These are phyloP conservation scores for Chaetomium globosum DNA, from an alignment of 2,329 filamentous ascomycete species.

Conservation along the genomic window DNA sequence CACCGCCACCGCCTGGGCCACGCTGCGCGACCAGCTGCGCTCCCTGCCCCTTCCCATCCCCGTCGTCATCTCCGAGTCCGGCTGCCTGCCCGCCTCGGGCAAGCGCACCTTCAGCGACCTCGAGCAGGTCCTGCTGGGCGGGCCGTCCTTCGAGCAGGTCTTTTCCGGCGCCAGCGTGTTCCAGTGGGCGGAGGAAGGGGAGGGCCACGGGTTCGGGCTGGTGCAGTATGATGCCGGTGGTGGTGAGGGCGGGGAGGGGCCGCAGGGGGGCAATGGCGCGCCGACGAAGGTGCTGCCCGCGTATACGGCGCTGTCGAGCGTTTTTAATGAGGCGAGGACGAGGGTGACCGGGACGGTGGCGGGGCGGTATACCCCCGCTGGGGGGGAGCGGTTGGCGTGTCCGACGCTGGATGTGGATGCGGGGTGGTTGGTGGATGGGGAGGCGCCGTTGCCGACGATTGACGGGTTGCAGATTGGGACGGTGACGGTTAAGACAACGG, in stretches of 20 bases:
- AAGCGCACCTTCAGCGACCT: constrained; percentile 18
- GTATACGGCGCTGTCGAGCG: background rate
- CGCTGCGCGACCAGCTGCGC: background rate
- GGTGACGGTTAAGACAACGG: constrained; percentile 19
- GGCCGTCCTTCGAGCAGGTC: constrained; percentile 5
- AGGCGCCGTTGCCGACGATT: constrained; percentile 19
- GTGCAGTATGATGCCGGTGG: constrained; percentile 16
- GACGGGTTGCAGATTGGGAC: constrained; percentile 20
- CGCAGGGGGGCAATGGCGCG: background rate
- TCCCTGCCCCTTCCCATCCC: constrained; percentile 13
- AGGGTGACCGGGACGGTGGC: background rate
- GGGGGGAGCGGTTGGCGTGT: background rate
- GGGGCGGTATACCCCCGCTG: background rate
- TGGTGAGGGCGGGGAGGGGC: background rate
- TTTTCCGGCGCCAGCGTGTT: constrained; percentile 25
- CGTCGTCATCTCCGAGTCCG: constrained; percentile 23
- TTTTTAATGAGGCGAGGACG: background rate
- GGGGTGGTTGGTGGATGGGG: constrained; percentile 21
- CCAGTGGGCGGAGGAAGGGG: constrained; percentile 19
- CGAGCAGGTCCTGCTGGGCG: background rate
- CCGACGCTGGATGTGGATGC: constrained; percentile 8
- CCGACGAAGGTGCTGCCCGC: background rate
- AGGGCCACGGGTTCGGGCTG: constrained; percentile 6
- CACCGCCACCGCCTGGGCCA: background rate
- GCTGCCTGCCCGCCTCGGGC: constrained; percentile 3